phyloP scores from a whole-genome alignment of 2,329 filamentous ascomycete species.

The Aureobasidium uvarum region DNA sequence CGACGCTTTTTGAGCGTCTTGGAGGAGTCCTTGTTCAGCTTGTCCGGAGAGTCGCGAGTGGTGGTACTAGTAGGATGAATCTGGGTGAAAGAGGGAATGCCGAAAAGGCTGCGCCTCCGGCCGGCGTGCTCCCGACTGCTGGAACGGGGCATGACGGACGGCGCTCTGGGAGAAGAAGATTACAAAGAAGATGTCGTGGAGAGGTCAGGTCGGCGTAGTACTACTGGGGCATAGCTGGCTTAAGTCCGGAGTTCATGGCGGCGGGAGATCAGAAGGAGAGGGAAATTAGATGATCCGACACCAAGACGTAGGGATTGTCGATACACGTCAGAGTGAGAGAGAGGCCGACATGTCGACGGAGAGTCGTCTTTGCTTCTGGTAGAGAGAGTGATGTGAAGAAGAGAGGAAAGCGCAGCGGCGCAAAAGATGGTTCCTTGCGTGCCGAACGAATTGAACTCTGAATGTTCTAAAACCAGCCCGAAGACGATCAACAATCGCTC shows the following conservation, averaged over 20 bases:
- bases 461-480: constrained; percentile 3
- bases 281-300: constrained; percentile 22
- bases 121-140: constrained; percentile 29
- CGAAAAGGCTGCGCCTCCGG: constrained; percentile 37
- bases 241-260: constrained; percentile 23
- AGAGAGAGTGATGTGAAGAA: constrained; percentile 5
- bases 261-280: constrained; percentile 11
- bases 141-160: constrained; percentile 28
- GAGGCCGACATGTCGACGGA: constrained; percentile 9
- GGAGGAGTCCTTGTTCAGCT: constrained; percentile 37
- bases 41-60: constrained; percentile 15
- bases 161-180: constrained; percentile 1
- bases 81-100: constrained; percentile 36
- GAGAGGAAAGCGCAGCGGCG: background rate
- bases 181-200: constrained; percentile 14
- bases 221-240: constrained; percentile 19
- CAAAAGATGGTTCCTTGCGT: constrained; percentile 3
- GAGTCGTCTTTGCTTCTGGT: background rate
- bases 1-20: constrained; percentile 37
- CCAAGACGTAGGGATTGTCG: background rate
- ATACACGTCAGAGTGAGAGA: constrained; percentile 1
- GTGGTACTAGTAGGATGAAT: constrained; percentile 29
- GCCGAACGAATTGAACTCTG: constrained; percentile 8
- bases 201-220: constrained; percentile 1
- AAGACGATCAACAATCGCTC: constrained; percentile 11